Base-by-base conservation (phyloP, 2,329 filamentous ascomycete species). In the Pezicula radicicola region DNA sequence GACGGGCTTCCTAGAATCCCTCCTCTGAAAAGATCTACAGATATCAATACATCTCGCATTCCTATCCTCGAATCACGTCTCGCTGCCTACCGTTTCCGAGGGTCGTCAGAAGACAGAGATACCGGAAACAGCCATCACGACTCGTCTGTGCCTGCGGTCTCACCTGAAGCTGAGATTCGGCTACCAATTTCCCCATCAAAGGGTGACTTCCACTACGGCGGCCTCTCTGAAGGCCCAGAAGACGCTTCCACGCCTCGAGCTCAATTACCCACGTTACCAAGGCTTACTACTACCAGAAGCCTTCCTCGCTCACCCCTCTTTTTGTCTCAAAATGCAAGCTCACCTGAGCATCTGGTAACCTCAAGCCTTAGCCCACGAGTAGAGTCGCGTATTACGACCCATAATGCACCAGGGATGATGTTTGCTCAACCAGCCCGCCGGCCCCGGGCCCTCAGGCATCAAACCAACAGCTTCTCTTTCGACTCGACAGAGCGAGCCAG, bases 401-500 rank as follows among this genome's bases (percentile, higher is more conserved):
- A 62, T 30, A 60, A 62, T n/a, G 58, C 52, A 3, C 60, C 63
- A n/a, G 62, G 61, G 15, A 58, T 66, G 13, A 55, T 68, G 4
- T 68, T 66, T 42, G 48, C 65, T 12, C 58, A 60, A n/a, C 66
- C 66, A 28, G 55, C 65, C 28, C 53, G 66, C 45, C 56, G 62
- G 46, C 50, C 55, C 9, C 64, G 59, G 13, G 56, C 43, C 12
- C 65, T 68, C 35, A 64, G 65, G 52, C 67, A 64, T 47, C 67
- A 68, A 49, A 67, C 64, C 13, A 63, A 68, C 30, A 68, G 63
- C 45, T 69, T 67, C 50, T 68, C 68, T n/a, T 65, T 63, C 28
- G 63, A 65, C 30, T 61, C 59, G 12, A 66, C 65, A 3, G 66
- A 67, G 49, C 57, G 60, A 53, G 59, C 63, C 15, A 66, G 63